Conservation (phyloP, 495 filamentous ascomycete species). For the Talaromyces borbonicus region DNA sequence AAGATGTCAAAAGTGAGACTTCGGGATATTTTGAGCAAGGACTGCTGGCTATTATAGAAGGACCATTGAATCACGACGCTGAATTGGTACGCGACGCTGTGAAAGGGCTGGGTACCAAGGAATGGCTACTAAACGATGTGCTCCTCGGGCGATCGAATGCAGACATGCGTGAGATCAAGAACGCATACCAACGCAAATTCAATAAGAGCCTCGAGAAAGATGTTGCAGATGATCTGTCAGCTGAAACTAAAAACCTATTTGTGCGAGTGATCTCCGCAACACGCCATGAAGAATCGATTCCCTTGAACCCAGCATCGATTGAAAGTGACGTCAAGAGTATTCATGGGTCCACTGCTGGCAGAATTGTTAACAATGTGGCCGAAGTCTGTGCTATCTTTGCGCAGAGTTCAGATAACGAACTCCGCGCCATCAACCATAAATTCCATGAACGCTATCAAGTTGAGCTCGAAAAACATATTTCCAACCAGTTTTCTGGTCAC, state of each 20-base stretch:
- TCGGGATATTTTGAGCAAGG: constrained; percentile 60
- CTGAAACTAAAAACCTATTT: constrained; percentile 78
- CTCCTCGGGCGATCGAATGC: constrained; percentile 75
- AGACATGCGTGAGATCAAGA: constrained; percentile 73
- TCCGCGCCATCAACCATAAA: constrained; percentile 65
- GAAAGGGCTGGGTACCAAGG: constrained; percentile 74
- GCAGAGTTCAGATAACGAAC: constrained; percentile 61
- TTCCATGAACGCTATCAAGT: constrained; percentile 58
- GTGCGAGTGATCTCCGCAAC: constrained; percentile 60
- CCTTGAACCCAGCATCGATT: constrained; percentile 56
- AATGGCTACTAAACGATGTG: constrained; percentile 74
- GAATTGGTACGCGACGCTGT: constrained; percentile 56
- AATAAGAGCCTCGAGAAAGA: constrained; percentile 50
- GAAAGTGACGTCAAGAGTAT: constrained; percentile 64
- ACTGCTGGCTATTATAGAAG: constrained; percentile 62
- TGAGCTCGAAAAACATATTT: constrained; percentile 60
- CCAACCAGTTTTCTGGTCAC: constrained; percentile 78
- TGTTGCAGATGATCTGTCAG: constrained; percentile 67
- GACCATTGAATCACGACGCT: constrained; percentile 65
- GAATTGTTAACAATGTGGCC: constrained; percentile 62
- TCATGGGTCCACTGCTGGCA: constrained; percentile 61
- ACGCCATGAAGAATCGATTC: constrained; percentile 65
- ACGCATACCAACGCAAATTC: constrained; percentile 58
- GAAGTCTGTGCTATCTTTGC: constrained; percentile 69
- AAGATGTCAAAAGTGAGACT: constrained; percentile 68